phyloP scores from a whole-genome alignment of 2,329 filamentous ascomycete species.

The Colletotrichum aenigma region DNA sequence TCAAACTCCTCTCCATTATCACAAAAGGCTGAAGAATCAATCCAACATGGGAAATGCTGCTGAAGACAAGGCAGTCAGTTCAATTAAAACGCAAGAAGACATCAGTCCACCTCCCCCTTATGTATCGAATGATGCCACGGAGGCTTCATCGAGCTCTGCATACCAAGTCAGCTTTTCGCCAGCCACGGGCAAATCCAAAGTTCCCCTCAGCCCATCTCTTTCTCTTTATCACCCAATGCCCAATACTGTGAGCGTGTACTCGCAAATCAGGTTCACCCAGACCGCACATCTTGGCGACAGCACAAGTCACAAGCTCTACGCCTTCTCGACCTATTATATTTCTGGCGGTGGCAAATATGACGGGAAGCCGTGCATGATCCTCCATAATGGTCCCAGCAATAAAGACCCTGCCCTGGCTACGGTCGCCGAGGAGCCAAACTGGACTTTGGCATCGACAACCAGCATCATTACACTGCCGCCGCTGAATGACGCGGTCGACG shows the following conservation, averaged over 20 bases:
- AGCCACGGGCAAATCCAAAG: neutral
- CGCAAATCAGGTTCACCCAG: neutral
- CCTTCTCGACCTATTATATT: neutral
- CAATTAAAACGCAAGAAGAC: neutral
- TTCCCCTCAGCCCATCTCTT: neutral
- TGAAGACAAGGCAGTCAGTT: neutral
- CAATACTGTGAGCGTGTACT: neutral
- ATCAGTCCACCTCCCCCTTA: neutral
- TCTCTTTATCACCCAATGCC: neutral
- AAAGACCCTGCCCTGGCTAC: neutral
- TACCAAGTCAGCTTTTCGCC: neutral
- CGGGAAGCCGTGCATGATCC: neutral
- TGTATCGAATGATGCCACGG: neutral
- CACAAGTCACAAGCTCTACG: neutral
- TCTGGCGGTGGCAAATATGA: neutral
- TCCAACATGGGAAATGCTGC: neutral
- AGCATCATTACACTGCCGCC: neutral
- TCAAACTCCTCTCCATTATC: neutral
- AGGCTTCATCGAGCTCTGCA: neutral
- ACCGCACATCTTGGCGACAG: neutral
- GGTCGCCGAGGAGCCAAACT: neutral
- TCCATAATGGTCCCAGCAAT: neutral
- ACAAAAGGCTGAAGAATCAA: accelerated
- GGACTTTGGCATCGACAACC: neutral
- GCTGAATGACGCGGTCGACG: neutral